Evolutionary conservation across 73 alveolate genomes (phyloP).

Genomic region (Effrenium voratum): DNA sequence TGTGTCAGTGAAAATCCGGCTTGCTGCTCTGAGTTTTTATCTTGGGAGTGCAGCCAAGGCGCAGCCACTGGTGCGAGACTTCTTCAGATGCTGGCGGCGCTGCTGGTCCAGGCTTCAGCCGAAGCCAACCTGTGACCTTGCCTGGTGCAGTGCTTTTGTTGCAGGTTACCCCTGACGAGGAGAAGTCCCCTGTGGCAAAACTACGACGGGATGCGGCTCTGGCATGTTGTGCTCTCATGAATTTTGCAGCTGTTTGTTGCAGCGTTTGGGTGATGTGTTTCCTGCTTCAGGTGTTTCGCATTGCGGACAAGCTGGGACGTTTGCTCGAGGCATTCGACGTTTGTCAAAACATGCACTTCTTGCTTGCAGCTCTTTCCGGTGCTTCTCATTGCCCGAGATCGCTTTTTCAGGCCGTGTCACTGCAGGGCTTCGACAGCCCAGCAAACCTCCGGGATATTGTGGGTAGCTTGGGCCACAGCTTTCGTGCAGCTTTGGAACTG

Average conservation of each 20-base stretch:
- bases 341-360: too few species aligned
- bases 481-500: neutral
- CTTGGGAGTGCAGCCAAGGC: neutral
- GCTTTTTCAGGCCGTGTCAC: slow-evolving; percentile 57
- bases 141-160: too few species aligned
- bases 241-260: too few species aligned
- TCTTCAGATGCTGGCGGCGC: slow-evolving; percentile 65
- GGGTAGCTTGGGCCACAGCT: neutral
- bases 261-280: neutral
- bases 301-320: slow-evolving; percentile 80
- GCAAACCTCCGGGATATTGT: slow-evolving; percentile 26
- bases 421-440: slow-evolving; percentile 30
- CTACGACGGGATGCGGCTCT: too few species aligned
- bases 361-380: too few species aligned
- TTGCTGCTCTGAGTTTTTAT: too few species aligned
- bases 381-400: too few species aligned
- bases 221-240: too few species aligned
- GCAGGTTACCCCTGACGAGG: too few species aligned
- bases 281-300: slow-evolving; percentile 16
- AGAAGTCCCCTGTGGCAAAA: too few species aligned
- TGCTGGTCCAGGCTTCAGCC: slow-evolving; percentile 19
- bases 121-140: neutral
- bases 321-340: slow-evolving; percentile 53
- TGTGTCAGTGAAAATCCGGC: neutral
- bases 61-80: slow-evolving; percentile 57